Conservation (phyloP, 1,284 basidiomycete species). For the Ceratobasidium sp. region DNA sequence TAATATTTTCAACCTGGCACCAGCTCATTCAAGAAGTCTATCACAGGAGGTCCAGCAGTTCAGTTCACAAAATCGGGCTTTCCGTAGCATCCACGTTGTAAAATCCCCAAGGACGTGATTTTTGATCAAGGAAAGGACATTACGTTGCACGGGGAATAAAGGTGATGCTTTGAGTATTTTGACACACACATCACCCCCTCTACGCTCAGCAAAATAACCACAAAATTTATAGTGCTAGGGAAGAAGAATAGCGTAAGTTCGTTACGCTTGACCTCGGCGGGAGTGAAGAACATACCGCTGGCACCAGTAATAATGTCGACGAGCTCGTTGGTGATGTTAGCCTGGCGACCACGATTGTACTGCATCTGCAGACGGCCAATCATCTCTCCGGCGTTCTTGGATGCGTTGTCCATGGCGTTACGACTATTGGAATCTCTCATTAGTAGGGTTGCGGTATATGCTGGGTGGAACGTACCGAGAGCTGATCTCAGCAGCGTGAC, state of each 20-base stretch:
- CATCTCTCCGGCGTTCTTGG: conserved; percentile 98
- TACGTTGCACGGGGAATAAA: not conserved
- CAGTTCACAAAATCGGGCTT: too few relatives aligned
- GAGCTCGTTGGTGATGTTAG: conserved; percentile 95
- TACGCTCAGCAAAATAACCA: not conserved
- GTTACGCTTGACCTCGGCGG: not conserved
- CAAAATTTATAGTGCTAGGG: conserved; percentile 18
- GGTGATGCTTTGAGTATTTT: conserved; percentile 10
- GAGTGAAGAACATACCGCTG: conserved; percentile 17
- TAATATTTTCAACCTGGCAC: too few relatives aligned
- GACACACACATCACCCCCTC: not conserved
- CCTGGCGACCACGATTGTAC: conserved; percentile 99
- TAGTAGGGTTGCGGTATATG: conserved; percentile 1
- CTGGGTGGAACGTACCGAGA: conserved; percentile 69
- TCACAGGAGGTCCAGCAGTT: too few relatives aligned
- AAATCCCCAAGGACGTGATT: too few relatives aligned
- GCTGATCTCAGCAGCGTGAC: conserved; percentile 95
- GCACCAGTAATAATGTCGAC: conserved; percentile 95
- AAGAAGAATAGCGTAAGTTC: not conserved
- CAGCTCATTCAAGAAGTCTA: too few relatives aligned
- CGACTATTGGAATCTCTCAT: conserved; percentile 67
- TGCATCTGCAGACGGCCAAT: conserved; percentile 88
- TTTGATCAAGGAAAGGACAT: not conserved
- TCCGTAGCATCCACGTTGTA: too few relatives aligned
- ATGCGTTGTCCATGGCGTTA: conserved; percentile 99